Percentiles rank a stretch among this genome's conserved stretches.
Conservation (phyloP, 305 asterid species). For the Striga hermonthica region DNA sequence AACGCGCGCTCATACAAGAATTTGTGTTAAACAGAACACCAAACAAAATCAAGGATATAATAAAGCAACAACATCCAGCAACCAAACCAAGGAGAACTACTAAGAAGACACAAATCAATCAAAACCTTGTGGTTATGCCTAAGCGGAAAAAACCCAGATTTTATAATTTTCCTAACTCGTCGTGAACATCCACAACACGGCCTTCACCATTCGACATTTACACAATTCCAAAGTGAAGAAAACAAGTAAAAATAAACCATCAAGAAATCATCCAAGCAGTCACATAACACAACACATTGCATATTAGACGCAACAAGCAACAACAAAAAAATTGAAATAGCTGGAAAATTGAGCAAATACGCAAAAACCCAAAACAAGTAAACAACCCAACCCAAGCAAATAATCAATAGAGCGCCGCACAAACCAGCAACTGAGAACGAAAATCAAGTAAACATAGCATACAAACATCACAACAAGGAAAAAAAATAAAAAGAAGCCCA, state of each 20-base stretch:
- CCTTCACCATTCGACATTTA: background rate
- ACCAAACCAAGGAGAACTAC: too few species aligned
- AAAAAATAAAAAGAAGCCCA: background rate
- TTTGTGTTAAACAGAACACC: too few species aligned
- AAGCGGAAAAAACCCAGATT: background rate
- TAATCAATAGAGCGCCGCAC: background rate
- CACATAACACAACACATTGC: background rate
- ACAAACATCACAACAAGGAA: background rate
- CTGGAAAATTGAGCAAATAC: conserved; percentile 4
- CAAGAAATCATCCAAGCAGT: background rate
- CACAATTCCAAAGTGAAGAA: background rate
- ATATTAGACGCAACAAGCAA: conserved; percentile 14
- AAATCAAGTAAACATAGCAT: background rate
- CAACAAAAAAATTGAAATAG: conserved; percentile 1
- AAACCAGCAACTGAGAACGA: background rate
- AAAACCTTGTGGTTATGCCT: too few species aligned
- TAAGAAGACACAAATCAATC: too few species aligned
- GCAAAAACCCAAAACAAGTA: conserved; percentile 1
- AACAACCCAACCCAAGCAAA: conserved; percentile 13
- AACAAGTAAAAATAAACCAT: conserved; percentile 22
- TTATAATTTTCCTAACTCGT: conserved; percentile 21
- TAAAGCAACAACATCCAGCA: too few species aligned
- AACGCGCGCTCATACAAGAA: too few species aligned
- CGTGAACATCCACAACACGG: background rate
- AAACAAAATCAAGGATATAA: too few species aligned